Percentiles rank a stretch among this genome's conserved stretches.
phyloP scores from a whole-genome alignment of 2,329 filamentous ascomycete genomes.

The Mycosphaerella sp. region DNA sequence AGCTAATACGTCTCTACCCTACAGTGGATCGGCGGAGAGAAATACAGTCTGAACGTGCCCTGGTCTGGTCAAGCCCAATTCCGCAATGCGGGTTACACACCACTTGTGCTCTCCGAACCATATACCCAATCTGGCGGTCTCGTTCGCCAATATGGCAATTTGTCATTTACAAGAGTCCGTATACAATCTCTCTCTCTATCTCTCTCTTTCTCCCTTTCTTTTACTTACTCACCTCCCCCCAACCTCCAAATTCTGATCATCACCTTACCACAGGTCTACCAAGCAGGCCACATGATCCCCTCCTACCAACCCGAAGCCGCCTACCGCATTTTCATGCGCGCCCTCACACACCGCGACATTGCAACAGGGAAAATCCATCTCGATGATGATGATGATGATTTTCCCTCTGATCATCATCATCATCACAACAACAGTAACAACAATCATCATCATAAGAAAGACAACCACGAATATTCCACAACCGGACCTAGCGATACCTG shows the following conservation, averaged over 20 bases:
- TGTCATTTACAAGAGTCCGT: conserved; percentile 37
- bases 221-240: too few relatives aligned
- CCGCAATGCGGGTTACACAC: conserved; percentile 45
- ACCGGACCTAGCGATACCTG: conserved; percentile 27
- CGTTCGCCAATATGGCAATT: conserved; percentile 32
- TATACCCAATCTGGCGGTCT: conserved; percentile 30
- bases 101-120: conserved; percentile 26
- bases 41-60: conserved; percentile 45
- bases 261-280: conserved; percentile 31
- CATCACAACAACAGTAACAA: neutral
- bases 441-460: neutral
- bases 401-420: too few relatives aligned
- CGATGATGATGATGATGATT: conserved; percentile 15
- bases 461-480: conserved; percentile 22
- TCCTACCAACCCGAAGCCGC: conserved; percentile 37
- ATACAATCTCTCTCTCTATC: too few relatives aligned
- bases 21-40: conserved; percentile 52
- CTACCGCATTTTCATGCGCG: conserved; percentile 37
- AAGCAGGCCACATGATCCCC: conserved; percentile 43
- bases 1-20: neutral
- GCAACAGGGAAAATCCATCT: conserved; percentile 31
- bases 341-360: conserved; percentile 32
- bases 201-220: too few relatives aligned
- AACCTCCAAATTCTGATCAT: conserved; percentile 37
- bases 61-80: conserved; percentile 43